phyloP scores from a whole-genome alignment of 768 basidiomycete genomes.

The Xanthoconium purpureum region DNA sequence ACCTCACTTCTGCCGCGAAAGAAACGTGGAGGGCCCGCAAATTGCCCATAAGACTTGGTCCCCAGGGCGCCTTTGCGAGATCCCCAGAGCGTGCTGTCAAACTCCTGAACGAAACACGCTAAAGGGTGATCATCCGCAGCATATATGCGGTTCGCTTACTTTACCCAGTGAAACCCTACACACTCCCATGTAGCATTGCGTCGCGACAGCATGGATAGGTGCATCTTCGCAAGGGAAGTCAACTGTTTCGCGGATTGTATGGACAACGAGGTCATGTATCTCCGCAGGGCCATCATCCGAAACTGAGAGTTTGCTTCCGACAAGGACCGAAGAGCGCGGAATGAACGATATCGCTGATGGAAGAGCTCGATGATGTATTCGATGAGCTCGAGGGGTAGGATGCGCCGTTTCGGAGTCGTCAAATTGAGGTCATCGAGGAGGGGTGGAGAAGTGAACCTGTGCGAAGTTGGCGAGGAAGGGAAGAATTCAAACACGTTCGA shows the following conservation, averaged over 20 bases:
- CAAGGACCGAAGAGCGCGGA: slow-evolving; percentile 37
- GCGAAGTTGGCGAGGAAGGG: slow-evolving; percentile 14
- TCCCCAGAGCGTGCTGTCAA: slow-evolving; percentile 16
- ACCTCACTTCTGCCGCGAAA: slow-evolving; percentile 41
- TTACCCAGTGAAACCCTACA: slow-evolving; percentile 44
- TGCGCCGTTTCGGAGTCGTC: slow-evolving; percentile 2
- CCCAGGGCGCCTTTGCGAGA: slow-evolving; percentile 26
- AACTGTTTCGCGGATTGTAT: slow-evolving; percentile 21
- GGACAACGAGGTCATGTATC: slow-evolving; percentile 25
- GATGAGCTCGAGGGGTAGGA: slow-evolving; percentile 32
- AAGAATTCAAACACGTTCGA: slow-evolving; percentile 8
- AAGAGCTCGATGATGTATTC: slow-evolving; percentile 31
- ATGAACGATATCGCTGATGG: slow-evolving; percentile 20
- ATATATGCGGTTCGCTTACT: slow-evolving; percentile 37
- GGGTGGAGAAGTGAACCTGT: slow-evolving; percentile 24
- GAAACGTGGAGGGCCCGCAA: slow-evolving; percentile 42
- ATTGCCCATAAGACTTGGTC: slow-evolving; percentile 29
- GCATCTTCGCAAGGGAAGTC: slow-evolving; percentile 33
- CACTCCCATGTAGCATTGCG: slow-evolving; percentile 9
- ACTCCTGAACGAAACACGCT: slow-evolving; percentile 13
- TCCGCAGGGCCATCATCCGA: slow-evolving; percentile 42
- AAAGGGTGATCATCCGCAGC: neutral
- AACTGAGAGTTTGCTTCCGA: slow-evolving; percentile 41
- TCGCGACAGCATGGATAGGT: slow-evolving; percentile 27
- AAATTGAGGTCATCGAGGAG: neutral